phyloP scores from a whole-genome alignment of 495 filamentous ascomycete species.

The Emericellopsis terricola region DNA sequence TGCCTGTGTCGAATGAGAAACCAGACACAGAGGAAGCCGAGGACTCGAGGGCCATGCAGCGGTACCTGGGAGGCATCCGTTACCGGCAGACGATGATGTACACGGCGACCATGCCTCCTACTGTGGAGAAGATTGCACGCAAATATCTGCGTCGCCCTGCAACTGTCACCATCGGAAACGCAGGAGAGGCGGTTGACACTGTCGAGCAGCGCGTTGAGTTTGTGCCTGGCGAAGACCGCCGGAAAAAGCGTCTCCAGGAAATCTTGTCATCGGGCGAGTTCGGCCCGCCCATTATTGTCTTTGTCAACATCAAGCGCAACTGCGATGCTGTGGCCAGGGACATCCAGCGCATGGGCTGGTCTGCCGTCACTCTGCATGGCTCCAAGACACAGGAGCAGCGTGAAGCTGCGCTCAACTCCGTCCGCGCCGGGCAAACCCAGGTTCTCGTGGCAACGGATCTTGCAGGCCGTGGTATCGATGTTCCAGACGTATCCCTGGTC shows the following conservation, averaged over 20 bases:
- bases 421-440: conserved; percentile 62
- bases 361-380: conserved; percentile 80
- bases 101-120: conserved; percentile 91
- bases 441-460: conserved; percentile 96
- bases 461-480: conserved; percentile 95
- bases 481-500: conserved; percentile 82
- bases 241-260: conserved; percentile 89
- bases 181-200: conserved; percentile 95
- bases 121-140: conserved; percentile 86
- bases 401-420: conserved; percentile 78
- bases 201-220: conserved; percentile 96
- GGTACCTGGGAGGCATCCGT: conserved; percentile 61
- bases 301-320: conserved; percentile 99
- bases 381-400: conserved; percentile 95
- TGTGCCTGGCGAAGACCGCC: conserved; percentile 80
- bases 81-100: conserved; percentile 99
- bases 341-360: conserved; percentile 89
- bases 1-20: conserved; percentile 90
- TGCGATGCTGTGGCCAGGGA: conserved; percentile 91
- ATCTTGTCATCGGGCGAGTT: conserved; percentile 79
- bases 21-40: conserved; percentile 92
- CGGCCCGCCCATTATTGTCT: conserved; percentile 87
- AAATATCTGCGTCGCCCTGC: conserved; percentile 91
- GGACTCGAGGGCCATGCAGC: conserved; percentile 66
- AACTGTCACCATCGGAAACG: conserved; percentile 87